Evolutionary conservation across 192 early-diverging fungal species (phyloP).

Genomic region (Rhizoclosmatium sp.): DNA sequence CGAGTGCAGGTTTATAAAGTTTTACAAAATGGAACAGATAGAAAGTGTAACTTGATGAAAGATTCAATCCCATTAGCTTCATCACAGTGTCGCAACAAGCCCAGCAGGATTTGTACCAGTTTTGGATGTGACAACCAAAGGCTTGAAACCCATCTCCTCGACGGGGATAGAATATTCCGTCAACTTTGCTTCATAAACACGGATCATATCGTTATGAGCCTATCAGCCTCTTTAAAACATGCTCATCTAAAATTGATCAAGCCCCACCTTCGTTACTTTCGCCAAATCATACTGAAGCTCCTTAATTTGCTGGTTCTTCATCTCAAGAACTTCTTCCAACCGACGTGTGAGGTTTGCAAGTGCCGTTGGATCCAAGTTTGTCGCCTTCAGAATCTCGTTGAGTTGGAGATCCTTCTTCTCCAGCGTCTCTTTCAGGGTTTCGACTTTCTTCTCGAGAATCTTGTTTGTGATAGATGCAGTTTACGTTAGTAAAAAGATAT

Average conservation of each 20-base stretch:
- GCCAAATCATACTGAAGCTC: constrained; percentile 71
- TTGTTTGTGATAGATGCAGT: constrained; percentile 10
- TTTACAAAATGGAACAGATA: no score
- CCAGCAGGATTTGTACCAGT: constrained; percentile 55
- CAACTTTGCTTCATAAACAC: constrained; percentile 69
- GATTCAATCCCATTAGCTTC: background rate
- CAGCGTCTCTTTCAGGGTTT: constrained; percentile 57
- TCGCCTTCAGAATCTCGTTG: constrained; percentile 68
- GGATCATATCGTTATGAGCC: constrained; percentile 72
- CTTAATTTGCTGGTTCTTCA: constrained; percentile 67
- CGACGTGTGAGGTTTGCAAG: constrained; percentile 59
- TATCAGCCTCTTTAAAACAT: constrained; percentile 34
- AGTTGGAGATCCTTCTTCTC: constrained; percentile 73
- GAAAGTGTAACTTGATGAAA: no score
- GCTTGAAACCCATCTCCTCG: constrained; percentile 70
- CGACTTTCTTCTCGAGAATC: constrained; percentile 72
- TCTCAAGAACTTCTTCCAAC: constrained; percentile 67
- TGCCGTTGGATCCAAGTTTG: constrained; percentile 66
- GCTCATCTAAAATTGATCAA: constrained; percentile 1
- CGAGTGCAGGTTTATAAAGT: no score
- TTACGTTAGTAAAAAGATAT: background rate
- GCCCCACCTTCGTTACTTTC: constrained; percentile 65
- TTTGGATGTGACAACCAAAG: constrained; percentile 54
- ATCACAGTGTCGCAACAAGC: constrained; percentile 50
- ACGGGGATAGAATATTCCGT: constrained; percentile 67